Percentiles rank a stretch among this genome's conserved stretches.
Evolutionary conservation across 805 yeast species (phyloP).

Genomic region (Cyberlindnera meyerae): DNA sequence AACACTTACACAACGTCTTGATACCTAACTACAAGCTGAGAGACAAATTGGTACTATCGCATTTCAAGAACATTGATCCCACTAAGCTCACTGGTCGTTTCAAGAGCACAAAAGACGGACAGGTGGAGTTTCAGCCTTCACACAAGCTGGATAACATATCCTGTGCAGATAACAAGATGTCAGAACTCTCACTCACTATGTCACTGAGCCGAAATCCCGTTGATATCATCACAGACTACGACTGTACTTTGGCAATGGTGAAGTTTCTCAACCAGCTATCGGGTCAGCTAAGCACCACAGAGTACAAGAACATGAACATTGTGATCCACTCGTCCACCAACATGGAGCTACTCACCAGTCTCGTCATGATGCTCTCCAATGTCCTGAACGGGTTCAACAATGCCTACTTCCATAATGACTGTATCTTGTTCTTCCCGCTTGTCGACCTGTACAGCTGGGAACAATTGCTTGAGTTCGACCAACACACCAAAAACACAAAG

Average conservation of each 20-base stretch:
- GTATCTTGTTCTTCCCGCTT: constrained; percentile 46
- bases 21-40: constrained; percentile 19
- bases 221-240: constrained; percentile 22
- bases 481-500: constrained; percentile 25
- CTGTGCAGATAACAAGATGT: no score
- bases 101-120: no score
- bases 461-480: constrained; percentile 28
- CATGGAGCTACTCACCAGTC: constrained; percentile 39
- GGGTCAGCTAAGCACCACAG: constrained; percentile 32
- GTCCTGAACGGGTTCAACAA: constrained; percentile 36
- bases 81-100: no score
- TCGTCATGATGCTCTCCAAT: constrained; percentile 36
- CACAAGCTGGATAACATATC: no score
- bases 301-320: constrained; percentile 36
- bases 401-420: constrained; percentile 39
- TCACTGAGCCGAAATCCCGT: constrained; percentile 18
- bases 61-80: constrained; percentile 24
- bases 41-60: constrained; percentile 18
- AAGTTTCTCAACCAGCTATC: constrained; percentile 29
- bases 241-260: constrained; percentile 22
- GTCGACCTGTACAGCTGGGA: constrained; percentile 58
- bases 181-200: constrained; percentile 28
- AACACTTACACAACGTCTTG: constrained; percentile 15
- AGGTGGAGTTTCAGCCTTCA: no score
- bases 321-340: constrained; percentile 34